Conservation (phyloP, 495 filamentous ascomycete genomes). For the Lichenothelia convexa region DNA sequence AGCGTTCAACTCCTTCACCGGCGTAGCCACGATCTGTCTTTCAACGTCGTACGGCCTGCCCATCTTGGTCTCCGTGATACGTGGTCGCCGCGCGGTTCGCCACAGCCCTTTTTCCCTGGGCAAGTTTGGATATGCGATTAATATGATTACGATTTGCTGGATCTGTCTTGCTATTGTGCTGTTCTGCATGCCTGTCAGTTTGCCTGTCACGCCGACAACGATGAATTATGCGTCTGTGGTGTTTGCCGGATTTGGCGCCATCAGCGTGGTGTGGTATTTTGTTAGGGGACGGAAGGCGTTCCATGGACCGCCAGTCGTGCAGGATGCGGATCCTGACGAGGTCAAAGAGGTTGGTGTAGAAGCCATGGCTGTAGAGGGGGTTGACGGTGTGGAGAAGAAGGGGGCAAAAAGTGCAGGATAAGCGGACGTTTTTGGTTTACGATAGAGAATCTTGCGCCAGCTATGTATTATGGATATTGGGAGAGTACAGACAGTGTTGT, state of each 20-base stretch:
- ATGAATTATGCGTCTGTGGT: constrained; percentile 22
- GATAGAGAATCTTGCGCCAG: constrained; percentile 2
- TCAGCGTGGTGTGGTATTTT: constrained; percentile 20
- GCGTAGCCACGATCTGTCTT: constrained; percentile 46
- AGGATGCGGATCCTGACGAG: constrained; percentile 13
- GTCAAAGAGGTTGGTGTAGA: too few species aligned
- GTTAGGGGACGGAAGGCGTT: constrained; percentile 18
- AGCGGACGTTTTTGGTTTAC: neutral
- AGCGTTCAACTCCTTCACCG: constrained; percentile 49
- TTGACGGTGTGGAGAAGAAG: constrained; percentile 5
- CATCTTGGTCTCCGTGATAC: constrained; percentile 38
- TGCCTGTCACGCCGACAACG: constrained; percentile 26
- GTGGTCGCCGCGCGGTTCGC: constrained; percentile 29
- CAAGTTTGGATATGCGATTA: constrained; percentile 33
- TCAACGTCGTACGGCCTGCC: constrained; percentile 44
- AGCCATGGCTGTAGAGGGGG: constrained; percentile 1
- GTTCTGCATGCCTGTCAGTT: constrained; percentile 36
- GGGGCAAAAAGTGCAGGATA: neutral
- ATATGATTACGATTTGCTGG: constrained; percentile 31
- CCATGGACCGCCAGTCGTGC: constrained; percentile 16
- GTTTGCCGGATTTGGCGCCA: constrained; percentile 18
- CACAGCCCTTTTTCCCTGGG: constrained; percentile 32
- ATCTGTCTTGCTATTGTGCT: constrained; percentile 32
- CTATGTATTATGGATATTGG: neutral
- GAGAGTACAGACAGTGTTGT: too few species aligned